phyloP scores from a whole-genome alignment of 1,284 basidiomycete genomes.

The Ustilago cynodontis region DNA sequence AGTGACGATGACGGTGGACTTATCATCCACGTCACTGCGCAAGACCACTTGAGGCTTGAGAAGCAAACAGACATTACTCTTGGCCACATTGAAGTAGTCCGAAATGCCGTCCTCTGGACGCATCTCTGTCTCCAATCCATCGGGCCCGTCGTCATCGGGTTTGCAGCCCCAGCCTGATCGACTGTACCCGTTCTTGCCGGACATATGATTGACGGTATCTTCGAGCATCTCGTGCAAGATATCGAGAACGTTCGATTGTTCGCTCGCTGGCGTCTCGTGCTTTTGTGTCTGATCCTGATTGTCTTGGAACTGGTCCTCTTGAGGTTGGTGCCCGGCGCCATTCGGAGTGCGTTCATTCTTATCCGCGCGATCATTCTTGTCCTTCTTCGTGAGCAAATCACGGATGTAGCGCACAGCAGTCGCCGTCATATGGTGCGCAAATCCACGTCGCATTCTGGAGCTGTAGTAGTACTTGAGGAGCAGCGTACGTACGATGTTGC shows the following conservation, averaged over 20 bases:
- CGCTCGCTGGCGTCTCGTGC: slow-evolving; percentile 16
- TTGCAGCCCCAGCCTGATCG: slow-evolving; percentile 28
- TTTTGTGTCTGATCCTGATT: slow-evolving; percentile 8
- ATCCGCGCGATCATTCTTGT: slow-evolving; percentile 35
- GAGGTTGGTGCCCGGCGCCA: too few relatives aligned
- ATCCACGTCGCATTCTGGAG: slow-evolving; percentile 79
- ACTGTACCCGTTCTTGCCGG: slow-evolving; percentile 42
- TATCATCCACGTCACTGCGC: slow-evolving; percentile 76
- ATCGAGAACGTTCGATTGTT: slow-evolving; percentile 15
- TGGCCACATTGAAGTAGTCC: slow-evolving; percentile 71
- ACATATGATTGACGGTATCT: slow-evolving; percentile 57
- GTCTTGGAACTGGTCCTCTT: neutral
- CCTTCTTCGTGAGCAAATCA: slow-evolving; percentile 54
- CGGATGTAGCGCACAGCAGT: slow-evolving; percentile 71
- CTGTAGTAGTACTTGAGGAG: slow-evolving; percentile 91
- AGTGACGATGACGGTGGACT: slow-evolving; percentile 81
- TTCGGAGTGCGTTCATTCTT: slow-evolving; percentile 12
- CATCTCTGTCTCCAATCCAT: slow-evolving; percentile 20
- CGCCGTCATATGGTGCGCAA: slow-evolving; percentile 88
- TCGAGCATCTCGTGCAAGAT: slow-evolving; percentile 68
- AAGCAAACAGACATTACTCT: slow-evolving; percentile 84
- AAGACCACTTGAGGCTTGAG: slow-evolving; percentile 92
- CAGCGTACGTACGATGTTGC: slow-evolving; percentile 83
- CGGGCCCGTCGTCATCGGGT: slow-evolving; percentile 9
- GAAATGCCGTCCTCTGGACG: slow-evolving; percentile 66